Evolutionary conservation across 306 rosid species (phyloP).

Genomic region (Erythrophleum fordii): DNA sequence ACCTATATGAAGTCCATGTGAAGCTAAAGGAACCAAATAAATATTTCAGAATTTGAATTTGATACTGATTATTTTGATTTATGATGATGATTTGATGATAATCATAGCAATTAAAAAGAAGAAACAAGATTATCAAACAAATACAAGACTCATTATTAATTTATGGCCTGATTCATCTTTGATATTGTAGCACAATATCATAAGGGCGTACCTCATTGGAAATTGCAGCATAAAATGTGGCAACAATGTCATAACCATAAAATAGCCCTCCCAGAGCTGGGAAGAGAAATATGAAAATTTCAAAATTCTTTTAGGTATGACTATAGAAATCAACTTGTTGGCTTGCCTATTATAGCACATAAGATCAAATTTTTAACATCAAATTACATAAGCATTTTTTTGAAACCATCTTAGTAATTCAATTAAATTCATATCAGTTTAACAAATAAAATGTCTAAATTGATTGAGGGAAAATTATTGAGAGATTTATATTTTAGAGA

Average conservation of each 20-base stretch:
- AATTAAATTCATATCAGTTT: no score
- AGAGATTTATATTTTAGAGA: no score
- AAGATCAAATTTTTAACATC: no score
- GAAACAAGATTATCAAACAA: neutral
- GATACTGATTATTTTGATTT: neutral
- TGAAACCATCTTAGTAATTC: no score
- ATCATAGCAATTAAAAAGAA: conserved; percentile 3
- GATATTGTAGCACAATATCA: conserved; percentile 3
- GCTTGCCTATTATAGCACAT: no score
- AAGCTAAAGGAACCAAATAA: neutral
- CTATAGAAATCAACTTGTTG: conserved; percentile 14
- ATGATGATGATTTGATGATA: neutral
- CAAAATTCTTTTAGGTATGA: conserved; percentile 22
- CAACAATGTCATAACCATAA: conserved; percentile 94
- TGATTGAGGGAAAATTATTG: no score
- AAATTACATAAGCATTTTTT: no score
- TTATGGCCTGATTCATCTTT: neutral
- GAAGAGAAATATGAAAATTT: conserved; percentile 81
- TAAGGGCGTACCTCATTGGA: conserved; percentile 65
- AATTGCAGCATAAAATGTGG: conserved; percentile 84
- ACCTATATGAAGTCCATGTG: neutral
- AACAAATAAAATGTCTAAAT: no score
- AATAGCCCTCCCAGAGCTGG: conserved; percentile 94
- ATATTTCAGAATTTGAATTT: neutral
- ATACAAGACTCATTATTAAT: neutral